These are phyloP conservation scores for Huntiella abstrusa DNA, from an alignment of 2,329 filamentous ascomycete genomes.

Conservation along the genomic window DNA sequence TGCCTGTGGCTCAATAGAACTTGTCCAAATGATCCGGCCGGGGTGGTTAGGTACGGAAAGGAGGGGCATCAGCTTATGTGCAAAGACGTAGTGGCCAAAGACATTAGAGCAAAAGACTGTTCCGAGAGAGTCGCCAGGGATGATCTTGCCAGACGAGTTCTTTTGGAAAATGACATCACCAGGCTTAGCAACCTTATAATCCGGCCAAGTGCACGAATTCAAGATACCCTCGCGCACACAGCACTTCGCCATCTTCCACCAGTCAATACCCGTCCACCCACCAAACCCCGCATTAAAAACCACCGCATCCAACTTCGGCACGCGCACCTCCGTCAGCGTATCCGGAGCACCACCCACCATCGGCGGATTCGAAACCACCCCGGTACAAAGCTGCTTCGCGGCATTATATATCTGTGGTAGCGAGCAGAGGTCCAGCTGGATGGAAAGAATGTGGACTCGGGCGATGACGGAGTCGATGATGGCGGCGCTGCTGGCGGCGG, in stretches of 20 bases:
- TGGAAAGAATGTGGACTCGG: conserved; percentile 38
- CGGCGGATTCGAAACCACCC: conserved; percentile 27
- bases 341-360: conserved; percentile 18
- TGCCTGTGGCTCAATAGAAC: conserved; percentile 51
- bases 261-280: conserved; percentile 61
- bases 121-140: conserved; percentile 32
- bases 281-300: conserved; percentile 81
- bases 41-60: conserved; percentile 33
- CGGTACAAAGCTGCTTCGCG: conserved; percentile 27
- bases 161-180: conserved; percentile 16
- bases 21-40: conserved; percentile 71
- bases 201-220: conserved; percentile 56
- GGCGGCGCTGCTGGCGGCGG: conserved; percentile 35
- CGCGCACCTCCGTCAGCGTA: conserved; percentile 24
- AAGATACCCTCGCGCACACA: conserved; percentile 41
- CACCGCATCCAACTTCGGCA: conserved; percentile 58
- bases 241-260: conserved; percentile 15
- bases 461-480: conserved; percentile 21
- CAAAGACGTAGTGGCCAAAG: conserved; percentile 86
- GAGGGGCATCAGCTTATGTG: conserved; percentile 60
- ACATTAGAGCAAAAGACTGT: conserved; percentile 80
- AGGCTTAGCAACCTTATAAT: conserved; percentile 47
- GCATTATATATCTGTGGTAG: conserved; percentile 30
- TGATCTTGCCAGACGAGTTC: not conserved
- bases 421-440: conserved; percentile 42